Evolutionary conservation across 2,329 filamentous ascomycete species (phyloP), one percentile per base, ranked within the genome.

Genomic region (Diaporthe eres): DNA sequence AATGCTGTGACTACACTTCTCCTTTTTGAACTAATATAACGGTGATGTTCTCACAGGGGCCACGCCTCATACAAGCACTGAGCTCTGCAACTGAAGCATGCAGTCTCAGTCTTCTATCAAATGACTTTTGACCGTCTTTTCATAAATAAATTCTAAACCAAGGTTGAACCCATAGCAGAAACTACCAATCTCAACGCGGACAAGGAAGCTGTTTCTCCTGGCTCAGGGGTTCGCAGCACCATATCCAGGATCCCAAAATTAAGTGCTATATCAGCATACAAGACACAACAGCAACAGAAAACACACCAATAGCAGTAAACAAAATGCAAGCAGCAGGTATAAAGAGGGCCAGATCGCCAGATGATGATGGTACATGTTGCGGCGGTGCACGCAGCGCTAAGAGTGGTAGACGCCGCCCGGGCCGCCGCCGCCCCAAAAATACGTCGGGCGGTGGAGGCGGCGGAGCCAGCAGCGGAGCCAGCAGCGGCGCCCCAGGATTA

Each of bases 351-450:
- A 67, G 61, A 19, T 44, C n/a, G n/a, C 8, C 19, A 42, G 61
- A 49, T 22, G 61, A 67, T 9, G 61, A 37, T 15, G 61, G 19
- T 15, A n/a, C 25, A 19, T 31, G 61, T 10, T 22, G 25, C n/a
- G 17, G n/a, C 25, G 61, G 61, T 34, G 25, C 51, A 55, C 51
- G 51, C n/a, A 55, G 51, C 19, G 51, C 51, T 55, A 55, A 55
- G 51, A 5, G 12, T 12, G 51, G 17, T 28, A 15, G 51, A 22
- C 49, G 49, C 25, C 8, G 7, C 31, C 31, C 31, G 31, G 10
- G 10, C 37, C 12, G 37, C 12, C 10, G 37, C 12, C 10, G 37
- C 12, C 37, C 12, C 10, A 12, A 1, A 12, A 39, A 10, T 39
- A 39, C 37, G 12, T 0, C 37, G 37, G 37, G 37, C 10, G 37